Evolutionary conservation across 2,329 filamentous ascomycete genomes (phyloP).

Genomic region (Chalaropsis thielavioides): DNA sequence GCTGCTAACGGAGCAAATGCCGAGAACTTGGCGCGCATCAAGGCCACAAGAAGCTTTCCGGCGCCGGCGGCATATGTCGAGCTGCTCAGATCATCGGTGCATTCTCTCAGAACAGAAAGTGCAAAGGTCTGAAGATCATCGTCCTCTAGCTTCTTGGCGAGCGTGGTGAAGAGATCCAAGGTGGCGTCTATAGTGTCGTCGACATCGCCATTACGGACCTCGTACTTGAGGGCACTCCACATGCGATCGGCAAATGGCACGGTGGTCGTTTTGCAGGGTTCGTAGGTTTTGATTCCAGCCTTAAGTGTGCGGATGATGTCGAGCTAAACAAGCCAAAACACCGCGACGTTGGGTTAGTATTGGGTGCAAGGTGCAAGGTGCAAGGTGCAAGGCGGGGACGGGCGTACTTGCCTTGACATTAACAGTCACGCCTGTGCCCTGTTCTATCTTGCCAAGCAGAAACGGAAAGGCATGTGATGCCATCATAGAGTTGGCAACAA

Average conservation of each 20-base stretch:
- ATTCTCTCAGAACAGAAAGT: constrained; percentile 37
- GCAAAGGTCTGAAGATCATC: constrained; percentile 34
- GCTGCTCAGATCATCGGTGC: constrained; percentile 38
- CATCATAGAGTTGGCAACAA: constrained; percentile 35
- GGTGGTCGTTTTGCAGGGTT: constrained; percentile 32
- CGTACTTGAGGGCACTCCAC: constrained; percentile 48
- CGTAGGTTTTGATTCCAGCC: constrained; percentile 38
- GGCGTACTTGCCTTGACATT: constrained; percentile 36
- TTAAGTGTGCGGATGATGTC: constrained; percentile 43
- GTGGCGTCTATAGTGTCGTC: constrained; percentile 43
- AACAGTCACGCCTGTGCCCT: constrained; percentile 43
- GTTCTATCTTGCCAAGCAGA: constrained; percentile 42
- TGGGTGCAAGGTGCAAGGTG: too few species aligned
- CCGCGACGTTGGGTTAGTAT: background rate
- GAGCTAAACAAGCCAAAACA: constrained; percentile 27
- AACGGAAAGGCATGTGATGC: constrained; percentile 37
- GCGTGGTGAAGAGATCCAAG: constrained; percentile 37
- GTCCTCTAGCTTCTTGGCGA: constrained; percentile 33
- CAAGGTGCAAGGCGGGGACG: background rate
- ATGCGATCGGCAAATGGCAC: constrained; percentile 36
- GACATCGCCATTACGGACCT: constrained; percentile 46
- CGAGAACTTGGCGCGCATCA: constrained; percentile 33
- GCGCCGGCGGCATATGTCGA: constrained; percentile 38
- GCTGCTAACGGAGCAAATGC: constrained; percentile 36
- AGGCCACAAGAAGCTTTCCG: constrained; percentile 37